Percentiles rank a stretch among this genome's conserved stretches.
phyloP scores from a whole-genome alignment of 306 rosid genomes.

The Lotus japonicus region DNA sequence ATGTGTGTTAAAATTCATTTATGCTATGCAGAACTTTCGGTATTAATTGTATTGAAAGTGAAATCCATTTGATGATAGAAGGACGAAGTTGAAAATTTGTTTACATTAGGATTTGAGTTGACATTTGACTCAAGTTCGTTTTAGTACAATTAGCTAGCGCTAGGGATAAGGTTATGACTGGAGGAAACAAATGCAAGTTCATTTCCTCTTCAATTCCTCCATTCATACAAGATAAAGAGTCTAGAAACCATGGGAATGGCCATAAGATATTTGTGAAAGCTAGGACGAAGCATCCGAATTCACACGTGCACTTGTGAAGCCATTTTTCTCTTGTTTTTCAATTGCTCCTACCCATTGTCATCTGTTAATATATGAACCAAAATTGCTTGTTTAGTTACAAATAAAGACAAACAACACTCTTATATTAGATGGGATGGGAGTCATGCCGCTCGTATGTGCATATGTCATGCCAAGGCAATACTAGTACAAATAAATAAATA shows the following conservation, averaged over 20 bases:
- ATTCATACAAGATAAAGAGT: neutral
- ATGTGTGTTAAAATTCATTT: no score
- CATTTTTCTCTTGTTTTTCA: neutral
- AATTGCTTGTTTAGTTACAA: no score
- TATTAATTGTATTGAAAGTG: no score
- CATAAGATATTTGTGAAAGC: neutral
- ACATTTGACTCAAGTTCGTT: neutral
- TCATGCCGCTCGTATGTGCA: no score
- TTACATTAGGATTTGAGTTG: neutral
- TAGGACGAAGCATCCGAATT: constrained; percentile 25
- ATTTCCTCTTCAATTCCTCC: neutral
- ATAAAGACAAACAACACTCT: no score
- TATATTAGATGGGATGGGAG: no score
- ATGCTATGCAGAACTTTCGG: no score
- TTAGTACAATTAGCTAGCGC: neutral
- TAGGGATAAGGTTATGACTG: neutral
- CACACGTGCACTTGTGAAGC: constrained; percentile 20
- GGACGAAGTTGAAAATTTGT: neutral
- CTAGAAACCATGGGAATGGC: neutral
- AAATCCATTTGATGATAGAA: neutral
- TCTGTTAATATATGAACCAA: no score
- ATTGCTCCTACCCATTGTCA: no score
- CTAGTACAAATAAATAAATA: no score
- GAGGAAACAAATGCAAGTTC: neutral
- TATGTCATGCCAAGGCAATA: no score